Conservation (phyloP, 2,329 filamentous ascomycete species). For the Pseudogymnoascus sp. region DNA sequence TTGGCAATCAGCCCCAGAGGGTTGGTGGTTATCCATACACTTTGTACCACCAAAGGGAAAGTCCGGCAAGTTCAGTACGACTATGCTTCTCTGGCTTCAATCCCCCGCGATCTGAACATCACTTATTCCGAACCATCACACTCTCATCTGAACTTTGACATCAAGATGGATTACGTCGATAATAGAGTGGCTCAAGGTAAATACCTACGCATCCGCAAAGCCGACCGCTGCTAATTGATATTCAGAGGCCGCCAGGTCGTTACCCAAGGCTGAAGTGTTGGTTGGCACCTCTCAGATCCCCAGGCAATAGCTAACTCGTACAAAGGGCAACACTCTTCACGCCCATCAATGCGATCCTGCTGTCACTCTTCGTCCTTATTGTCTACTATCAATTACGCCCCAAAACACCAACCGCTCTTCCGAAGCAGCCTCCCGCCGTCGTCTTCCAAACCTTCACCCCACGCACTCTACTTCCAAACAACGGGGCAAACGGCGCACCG, state of each 20-base stretch:
- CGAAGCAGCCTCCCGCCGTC: constrained; percentile 46
- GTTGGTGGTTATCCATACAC: not conserved
- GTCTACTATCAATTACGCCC: constrained; percentile 49
- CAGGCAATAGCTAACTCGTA: constrained; percentile 2
- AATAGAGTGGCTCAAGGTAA: constrained; percentile 27
- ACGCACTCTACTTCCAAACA: constrained; percentile 73
- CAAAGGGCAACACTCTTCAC: constrained; percentile 38
- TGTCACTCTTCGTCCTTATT: constrained; percentile 48
- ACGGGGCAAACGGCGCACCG: constrained; percentile 64
- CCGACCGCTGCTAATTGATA: not conserved
- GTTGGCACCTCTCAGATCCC: constrained; percentile 9
- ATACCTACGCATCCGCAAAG: not conserved
- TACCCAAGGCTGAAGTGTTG: constrained; percentile 26
- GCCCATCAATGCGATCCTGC: constrained; percentile 55
- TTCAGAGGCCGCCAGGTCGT: constrained; percentile 24
- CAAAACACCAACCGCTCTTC: constrained; percentile 37
- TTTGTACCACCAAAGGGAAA: not conserved
- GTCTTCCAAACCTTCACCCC: constrained; percentile 68
- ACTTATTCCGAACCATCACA: not conserved
- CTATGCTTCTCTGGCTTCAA: not conserved
- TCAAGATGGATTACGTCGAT: constrained; percentile 29
- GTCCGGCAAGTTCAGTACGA: not conserved
- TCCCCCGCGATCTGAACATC: not conserved
- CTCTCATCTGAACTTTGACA: not conserved
- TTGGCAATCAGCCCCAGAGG: not conserved